A percentile compares a stretch with the other conserved stretches of the same genome.
phyloP scores from a whole-genome alignment of 805 yeast species.

The Metschnikowia kofuensis region DNA sequence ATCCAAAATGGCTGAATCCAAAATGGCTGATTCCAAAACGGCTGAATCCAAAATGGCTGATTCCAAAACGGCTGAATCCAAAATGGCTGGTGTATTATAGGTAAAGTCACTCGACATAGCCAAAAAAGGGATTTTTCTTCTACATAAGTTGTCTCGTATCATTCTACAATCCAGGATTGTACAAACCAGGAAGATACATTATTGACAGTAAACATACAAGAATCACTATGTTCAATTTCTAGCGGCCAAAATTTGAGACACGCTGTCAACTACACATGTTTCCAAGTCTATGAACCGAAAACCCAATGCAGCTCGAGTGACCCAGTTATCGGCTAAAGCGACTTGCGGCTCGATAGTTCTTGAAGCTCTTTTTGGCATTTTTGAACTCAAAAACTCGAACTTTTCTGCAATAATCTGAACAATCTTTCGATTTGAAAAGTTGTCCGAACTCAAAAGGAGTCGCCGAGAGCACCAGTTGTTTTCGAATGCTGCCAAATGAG shows the following conservation, averaged over 20 bases:
- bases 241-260: conserved; percentile 31
- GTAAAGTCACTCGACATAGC: no score
- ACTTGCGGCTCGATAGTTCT: background rate
- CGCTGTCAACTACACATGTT: conserved; percentile 39
- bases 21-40: no score
- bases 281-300: conserved; percentile 37
- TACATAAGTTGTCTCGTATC: no score
- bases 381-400: conserved; percentile 26
- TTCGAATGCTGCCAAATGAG: conserved; percentile 15
- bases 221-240: background rate
- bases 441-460: conserved; percentile 23
- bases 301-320: conserved; percentile 36
- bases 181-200: no score
- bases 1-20: no score
- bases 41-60: no score
- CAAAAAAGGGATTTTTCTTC: no score
- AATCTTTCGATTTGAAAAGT: conserved; percentile 28
- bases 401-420: conserved; percentile 37
- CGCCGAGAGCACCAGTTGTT: conserved; percentile 22
- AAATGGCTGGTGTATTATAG: no score
- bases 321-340: conserved; percentile 30
- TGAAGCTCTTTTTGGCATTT: background rate
- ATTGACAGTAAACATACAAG: no score
- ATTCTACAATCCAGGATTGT: no score
- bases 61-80: no score